phyloP scores from a whole-genome alignment of 164 flowering plant species.

The Malania oleifera region DNA sequence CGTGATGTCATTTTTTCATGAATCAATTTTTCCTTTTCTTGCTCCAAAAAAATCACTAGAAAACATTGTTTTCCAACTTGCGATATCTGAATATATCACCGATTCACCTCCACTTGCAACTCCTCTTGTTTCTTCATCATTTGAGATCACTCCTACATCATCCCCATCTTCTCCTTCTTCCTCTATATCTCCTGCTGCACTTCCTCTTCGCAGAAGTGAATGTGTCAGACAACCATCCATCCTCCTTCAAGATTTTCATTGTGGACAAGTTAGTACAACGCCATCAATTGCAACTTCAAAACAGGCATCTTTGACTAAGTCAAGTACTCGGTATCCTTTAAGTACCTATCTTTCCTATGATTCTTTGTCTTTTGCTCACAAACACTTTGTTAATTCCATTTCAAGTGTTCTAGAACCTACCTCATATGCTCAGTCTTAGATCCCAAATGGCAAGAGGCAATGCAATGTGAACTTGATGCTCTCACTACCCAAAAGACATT shows the following conservation, averaged over 20 bases:
- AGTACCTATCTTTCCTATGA: background rate
- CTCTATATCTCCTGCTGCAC: background rate
- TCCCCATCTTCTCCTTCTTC: background rate
- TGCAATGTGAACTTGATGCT: background rate
- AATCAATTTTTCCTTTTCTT: background rate
- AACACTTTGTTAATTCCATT: background rate
- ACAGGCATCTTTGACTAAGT: background rate
- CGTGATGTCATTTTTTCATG: background rate
- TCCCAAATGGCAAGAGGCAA: background rate
- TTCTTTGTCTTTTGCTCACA: background rate
- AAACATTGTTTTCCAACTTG: background rate
- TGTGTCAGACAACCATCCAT: background rate
- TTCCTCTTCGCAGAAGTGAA: background rate
- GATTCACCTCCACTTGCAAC: no score
- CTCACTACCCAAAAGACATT: no score
- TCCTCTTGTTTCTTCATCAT: background rate
- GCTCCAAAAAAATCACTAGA: background rate
- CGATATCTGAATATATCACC: background rate
- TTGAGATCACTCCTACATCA: background rate
- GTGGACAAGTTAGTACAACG: background rate
- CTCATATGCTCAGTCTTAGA: background rate
- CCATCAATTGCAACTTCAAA: background rate
- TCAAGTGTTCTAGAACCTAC: slow-evolving; percentile 1
- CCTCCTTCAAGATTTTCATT: slow-evolving; percentile 1
- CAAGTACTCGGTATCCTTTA: slow-evolving; percentile 1